Evolutionary conservation across 2,329 filamentous ascomycete genomes (phyloP).

Genomic region (Cercospora janseana): DNA sequence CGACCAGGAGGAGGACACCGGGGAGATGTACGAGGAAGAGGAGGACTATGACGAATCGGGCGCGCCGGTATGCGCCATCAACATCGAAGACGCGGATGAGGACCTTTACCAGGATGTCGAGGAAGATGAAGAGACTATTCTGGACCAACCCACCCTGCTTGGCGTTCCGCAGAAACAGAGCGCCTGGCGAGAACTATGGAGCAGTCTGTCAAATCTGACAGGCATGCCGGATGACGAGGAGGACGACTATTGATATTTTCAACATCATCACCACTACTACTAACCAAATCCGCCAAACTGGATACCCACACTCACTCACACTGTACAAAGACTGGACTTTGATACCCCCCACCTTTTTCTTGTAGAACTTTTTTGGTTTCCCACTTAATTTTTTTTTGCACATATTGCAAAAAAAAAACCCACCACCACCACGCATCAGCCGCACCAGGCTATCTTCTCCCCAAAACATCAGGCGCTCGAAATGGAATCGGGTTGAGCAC

Average conservation of each 20-base stretch:
- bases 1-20: background rate
- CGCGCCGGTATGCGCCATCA: constrained; percentile 29
- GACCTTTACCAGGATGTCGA: constrained; percentile 23
- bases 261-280: background rate
- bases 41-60: constrained; percentile 21
- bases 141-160: constrained; percentile 13
- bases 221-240: constrained; percentile 34
- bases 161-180: constrained; percentile 26
- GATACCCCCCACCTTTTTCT: constrained; percentile 5
- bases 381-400: too few relatives aligned
- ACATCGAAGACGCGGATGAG: constrained; percentile 23
- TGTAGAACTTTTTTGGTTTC: constrained; percentile 3
- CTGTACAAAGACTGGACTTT: constrained; percentile 13
- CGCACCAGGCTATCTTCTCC: background rate
- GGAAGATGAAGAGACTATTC: constrained; percentile 17
- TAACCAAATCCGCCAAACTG: background rate
- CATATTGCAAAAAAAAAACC: too few relatives aligned
- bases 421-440: background rate
- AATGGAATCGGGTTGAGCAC: constrained; percentile 7
- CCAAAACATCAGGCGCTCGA: constrained; percentile 3
- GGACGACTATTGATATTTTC: constrained; percentile 20
- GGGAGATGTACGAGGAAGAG: constrained; percentile 6
- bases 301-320: constrained; percentile 13
- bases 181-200: constrained; percentile 40
- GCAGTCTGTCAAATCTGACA: constrained; percentile 34